A percentile compares a stretch with the other conserved stretches of the same genome.
Evolutionary conservation across 305 asterid species (phyloP).

Genomic region (Striga hermonthica): DNA sequence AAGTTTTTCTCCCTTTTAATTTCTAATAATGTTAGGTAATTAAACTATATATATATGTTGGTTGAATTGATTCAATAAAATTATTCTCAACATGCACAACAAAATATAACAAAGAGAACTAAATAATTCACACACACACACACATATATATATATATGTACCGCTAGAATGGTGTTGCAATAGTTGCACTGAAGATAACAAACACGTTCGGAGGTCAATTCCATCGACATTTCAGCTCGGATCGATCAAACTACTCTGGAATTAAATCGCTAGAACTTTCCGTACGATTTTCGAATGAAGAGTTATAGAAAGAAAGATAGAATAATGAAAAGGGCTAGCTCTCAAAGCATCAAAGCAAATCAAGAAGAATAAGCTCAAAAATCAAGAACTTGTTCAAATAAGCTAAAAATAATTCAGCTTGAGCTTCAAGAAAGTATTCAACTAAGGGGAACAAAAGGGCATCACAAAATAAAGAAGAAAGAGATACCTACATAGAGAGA

Average conservation of each 20-base stretch:
- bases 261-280: not conserved
- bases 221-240: constrained; percentile 56
- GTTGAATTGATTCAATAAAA: not conserved
- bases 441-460: constrained; percentile 23
- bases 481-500: no score
- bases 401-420: constrained; percentile 23
- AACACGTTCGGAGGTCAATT: constrained; percentile 65
- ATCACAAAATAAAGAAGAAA: no score
- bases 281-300: not conserved
- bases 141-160: constrained; percentile 41
- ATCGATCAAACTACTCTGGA: constrained; percentile 22
- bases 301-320: not conserved
- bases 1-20: not conserved
- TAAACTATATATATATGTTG: not conserved
- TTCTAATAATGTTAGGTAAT: not conserved
- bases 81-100: constrained; percentile 30
- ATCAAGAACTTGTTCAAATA: constrained; percentile 34
- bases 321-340: not conserved
- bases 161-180: constrained; percentile 95
- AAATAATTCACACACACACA: not conserved
- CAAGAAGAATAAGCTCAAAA: constrained; percentile 15
- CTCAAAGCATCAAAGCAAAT: constrained; percentile 10
- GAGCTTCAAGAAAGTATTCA: constrained; percentile 36
- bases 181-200: constrained; percentile 87
- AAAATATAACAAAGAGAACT: not conserved